Evolutionary conservation across 305 asterid species (phyloP).

Genomic region (Rubia occidens): DNA sequence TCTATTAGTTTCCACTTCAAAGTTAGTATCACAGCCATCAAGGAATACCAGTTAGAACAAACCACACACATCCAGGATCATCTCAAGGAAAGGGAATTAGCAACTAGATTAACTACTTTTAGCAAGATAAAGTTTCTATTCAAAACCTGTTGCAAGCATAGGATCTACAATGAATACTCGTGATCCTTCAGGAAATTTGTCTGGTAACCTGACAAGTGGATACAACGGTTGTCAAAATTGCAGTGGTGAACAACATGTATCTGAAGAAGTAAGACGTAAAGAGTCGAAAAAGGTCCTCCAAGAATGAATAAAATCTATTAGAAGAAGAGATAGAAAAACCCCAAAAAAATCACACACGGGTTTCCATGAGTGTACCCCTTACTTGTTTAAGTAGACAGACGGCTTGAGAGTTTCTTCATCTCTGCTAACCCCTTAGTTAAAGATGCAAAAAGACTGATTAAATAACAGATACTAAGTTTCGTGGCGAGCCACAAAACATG

Average conservation of each 20-base stretch:
- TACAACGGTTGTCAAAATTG: conserved; percentile 15
- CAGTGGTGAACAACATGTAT: neutral
- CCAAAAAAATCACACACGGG: neutral
- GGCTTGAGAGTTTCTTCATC: conserved; percentile 90
- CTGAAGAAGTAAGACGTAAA: neutral
- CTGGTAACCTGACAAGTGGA: conserved; percentile 58
- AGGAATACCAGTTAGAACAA: neutral
- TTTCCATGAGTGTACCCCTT: conserved; percentile 24
- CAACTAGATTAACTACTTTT: neutral
- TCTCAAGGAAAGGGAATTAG: neutral
- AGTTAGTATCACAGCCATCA: neutral
- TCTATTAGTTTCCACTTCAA: neutral
- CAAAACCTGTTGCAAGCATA: conserved; percentile 92
- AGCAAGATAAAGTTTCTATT: neutral
- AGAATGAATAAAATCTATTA: neutral
- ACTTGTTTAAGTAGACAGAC: conserved; percentile 86
- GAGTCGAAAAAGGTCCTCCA: neutral
- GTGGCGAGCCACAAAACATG: neutral
- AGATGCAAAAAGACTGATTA: conserved; percentile 20
- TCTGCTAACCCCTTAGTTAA: conserved; percentile 63
- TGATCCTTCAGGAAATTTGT: conserved; percentile 71
- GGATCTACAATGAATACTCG: conserved; percentile 84
- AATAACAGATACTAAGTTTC: conserved; percentile 8
- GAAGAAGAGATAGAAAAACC: neutral
- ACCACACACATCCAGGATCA: neutral